Base-by-base conservation (phyloP, 345 rosid genomes). In the Linum trigynum region DNA sequence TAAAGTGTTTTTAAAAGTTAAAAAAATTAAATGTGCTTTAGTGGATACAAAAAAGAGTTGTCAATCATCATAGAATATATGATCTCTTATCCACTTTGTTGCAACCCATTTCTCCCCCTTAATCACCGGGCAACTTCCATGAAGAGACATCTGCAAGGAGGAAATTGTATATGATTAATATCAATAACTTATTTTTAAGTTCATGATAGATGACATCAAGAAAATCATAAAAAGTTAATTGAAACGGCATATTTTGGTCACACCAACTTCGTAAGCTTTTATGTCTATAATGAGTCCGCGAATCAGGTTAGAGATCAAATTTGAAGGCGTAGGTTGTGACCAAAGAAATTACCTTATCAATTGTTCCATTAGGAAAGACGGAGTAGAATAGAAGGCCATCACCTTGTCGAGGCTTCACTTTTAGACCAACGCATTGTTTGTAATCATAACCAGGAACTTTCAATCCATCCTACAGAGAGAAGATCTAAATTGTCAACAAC, bases 341-440 rank as follows among this genome's bases (percentile, higher is more conserved):
- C 51, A 9, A 35, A 17, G 63, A 39, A 70, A 14, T 72, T 72
- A 85, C 91, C 83, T 50, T 78, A 77, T 85, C 95, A 67, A 85
- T 88, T 6, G 95, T 85, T 62, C 91, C 89, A 73, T 85, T 88
- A 39, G 84, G 73, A 57, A 80, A 63, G 55, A 88, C 71, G 0
- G 89, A 85, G 66, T 82, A 88, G 62, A 88, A 88, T 36, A 85
- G 63, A 59, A 88, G 89, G 50, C 95, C 95, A 71, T 84, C 95
- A 32, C 95, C 95, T 69, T 64, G 80, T 23, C 72, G 78, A 59
- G 95, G 95, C 81, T 88, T 88, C 71, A 84, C 86, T 84, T 88
- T 88, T 60, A 88, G 71, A 39, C 95, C 95, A 0, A 67, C 23
- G n/a, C 95, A 88, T 72, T 81, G 64, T 78, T 68, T 82, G 75